Evolutionary conservation across 2,329 filamentous ascomycete genomes (phyloP), one percentile per base, ranked within the genome.

Genomic region (Alternaria gaisen): DNA sequence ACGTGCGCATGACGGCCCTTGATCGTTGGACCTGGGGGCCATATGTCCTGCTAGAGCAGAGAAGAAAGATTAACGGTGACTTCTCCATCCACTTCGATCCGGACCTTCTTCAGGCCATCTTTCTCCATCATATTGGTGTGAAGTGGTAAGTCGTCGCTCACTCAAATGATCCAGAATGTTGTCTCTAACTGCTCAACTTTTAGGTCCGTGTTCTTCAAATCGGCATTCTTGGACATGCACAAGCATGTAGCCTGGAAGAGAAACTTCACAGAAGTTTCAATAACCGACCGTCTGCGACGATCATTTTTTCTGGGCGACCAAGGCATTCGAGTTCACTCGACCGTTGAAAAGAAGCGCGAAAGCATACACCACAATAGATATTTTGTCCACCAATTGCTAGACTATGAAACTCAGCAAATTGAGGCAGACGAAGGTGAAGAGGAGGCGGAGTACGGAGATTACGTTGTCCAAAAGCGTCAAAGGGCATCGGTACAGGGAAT

Each of bases 101-200:
- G 28, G 74, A 76, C 38, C 64, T 75, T 9, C 65, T 76, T 1
- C 73, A 76, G 44, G 71, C 73, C 2, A 75, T 77, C 22, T 77
- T 77, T 41, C 53, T 77, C 16, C 72, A 76, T 53, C 72, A 75
- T 22, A 72, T 77, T 36, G 74, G 74, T 16, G 61, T 70, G 1
- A 71, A 68, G 43, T 77, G 72, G 72, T 53, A 20, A 20, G 44
- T 56, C 1, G 10, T 16, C 5, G 6, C 4, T 6, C 8, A 9
- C 24, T 12, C 12, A 11, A 16, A 18, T 16, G n/a, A 18, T n/a
- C 7, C 14, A 24, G 24, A 41, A 1, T 5, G 9, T 11, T 41
- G 18, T 16, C 7, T 6, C 22, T 30, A 5, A n/a, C 38, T 24
- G 7, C 5, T n/a, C 4, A 24, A 52, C 20, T 7, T 11, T 7